Percentiles rank a stretch among this genome's conserved stretches.
phyloP scores from a whole-genome alignment of 352 stramenopile species.

The Globisporangium solare region DNA sequence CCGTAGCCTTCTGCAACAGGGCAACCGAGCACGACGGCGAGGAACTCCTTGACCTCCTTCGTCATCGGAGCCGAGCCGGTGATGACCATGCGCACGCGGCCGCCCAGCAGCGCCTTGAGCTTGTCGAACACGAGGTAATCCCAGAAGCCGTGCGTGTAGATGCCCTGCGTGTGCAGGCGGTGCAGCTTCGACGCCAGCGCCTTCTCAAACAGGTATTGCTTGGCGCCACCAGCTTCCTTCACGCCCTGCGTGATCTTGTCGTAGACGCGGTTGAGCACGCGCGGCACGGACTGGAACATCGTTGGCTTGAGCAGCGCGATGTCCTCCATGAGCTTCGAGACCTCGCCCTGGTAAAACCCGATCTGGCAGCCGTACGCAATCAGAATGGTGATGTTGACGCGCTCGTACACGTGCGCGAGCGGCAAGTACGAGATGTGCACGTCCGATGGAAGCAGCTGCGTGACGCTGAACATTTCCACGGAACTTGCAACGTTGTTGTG shows the following conservation, averaged over 20 bases:
- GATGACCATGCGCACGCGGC: slow-evolving; percentile 88
- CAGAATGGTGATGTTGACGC: slow-evolving; percentile 43
- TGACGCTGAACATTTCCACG: slow-evolving; percentile 17
- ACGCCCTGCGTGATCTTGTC: slow-evolving; percentile 88
- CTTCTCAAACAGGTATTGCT: slow-evolving; percentile 87
- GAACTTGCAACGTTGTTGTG: slow-evolving; percentile 35
- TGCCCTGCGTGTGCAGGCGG: slow-evolving; percentile 46
- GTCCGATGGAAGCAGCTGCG: slow-evolving; percentile 13
- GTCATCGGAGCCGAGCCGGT: slow-evolving; percentile 92
- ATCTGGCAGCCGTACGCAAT: slow-evolving; percentile 78
- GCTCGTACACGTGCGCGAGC: slow-evolving; percentile 93
- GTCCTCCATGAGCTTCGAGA: slow-evolving; percentile 89
- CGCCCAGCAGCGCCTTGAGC: slow-evolving; percentile 89
- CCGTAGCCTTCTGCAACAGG: slow-evolving; percentile 94
- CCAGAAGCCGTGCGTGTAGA: slow-evolving; percentile 77
- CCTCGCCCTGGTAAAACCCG: slow-evolving; percentile 90
- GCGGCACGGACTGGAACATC: slow-evolving; percentile 89
- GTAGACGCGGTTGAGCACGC: slow-evolving; percentile 94
- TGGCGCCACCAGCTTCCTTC: slow-evolving; percentile 74
- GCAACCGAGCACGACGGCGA: slow-evolving; percentile 89
- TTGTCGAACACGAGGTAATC: slow-evolving; percentile 95
- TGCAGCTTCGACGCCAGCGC: slow-evolving; percentile 38
- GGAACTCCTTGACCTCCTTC: slow-evolving; percentile 92
- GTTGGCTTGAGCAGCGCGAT: slow-evolving; percentile 87
- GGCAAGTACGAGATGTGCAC: slow-evolving; percentile 92